Evolutionary conservation across 495 filamentous ascomycete genomes (phyloP), one percentile per base, ranked within the genome.

Genomic region (Neurospora cerealis): DNA sequence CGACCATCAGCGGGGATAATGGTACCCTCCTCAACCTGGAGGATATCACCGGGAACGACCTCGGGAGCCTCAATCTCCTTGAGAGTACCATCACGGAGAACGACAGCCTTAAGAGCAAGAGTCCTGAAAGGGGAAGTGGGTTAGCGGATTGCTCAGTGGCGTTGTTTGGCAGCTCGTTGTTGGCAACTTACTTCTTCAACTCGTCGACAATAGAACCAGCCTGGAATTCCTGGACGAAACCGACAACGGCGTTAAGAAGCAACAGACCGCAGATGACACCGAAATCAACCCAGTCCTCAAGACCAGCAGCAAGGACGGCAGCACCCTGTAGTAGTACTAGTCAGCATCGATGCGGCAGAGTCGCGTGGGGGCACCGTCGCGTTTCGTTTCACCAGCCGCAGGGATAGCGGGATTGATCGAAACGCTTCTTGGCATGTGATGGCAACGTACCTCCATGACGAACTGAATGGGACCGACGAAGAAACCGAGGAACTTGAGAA

Each of bases 391-490:
- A 72, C 41, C 62, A 74, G 10, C 42, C 62, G 42, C 60, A 72
- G 75, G 21, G 21, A 28, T 60, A 5, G 48, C 21, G 11, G 66
- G 74, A 70, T 62, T 62, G 71, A 71, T 46, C 54, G 70, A 72
- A 72, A 48, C 74, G 74, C 74, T 34, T 41, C 44, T 40, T n/a
- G 39, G 40, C 40, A 39, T 60, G 66, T 66, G 73, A 74, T 70
- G 69, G 71, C 41, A 71, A 82, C 88, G 80, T 85, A 93, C 91
- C 88, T 95, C 92, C 94, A 97, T 97, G 80, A 96, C 94, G 83
- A 93, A 94, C 80, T 97, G 94, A 78, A 97, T 95, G 40, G 94
- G 94, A 75, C 94, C 94, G 76, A 94, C 86, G 84, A 97, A 97
- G 85, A 91, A 96, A 73, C 83, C 85, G 32, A 96, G 80, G 80